Percentiles rank a stretch among this genome's conserved stretches.
Evolutionary conservation across 2,329 filamentous ascomycete species (phyloP).

Genomic region (Trichoderma sp.): DNA sequence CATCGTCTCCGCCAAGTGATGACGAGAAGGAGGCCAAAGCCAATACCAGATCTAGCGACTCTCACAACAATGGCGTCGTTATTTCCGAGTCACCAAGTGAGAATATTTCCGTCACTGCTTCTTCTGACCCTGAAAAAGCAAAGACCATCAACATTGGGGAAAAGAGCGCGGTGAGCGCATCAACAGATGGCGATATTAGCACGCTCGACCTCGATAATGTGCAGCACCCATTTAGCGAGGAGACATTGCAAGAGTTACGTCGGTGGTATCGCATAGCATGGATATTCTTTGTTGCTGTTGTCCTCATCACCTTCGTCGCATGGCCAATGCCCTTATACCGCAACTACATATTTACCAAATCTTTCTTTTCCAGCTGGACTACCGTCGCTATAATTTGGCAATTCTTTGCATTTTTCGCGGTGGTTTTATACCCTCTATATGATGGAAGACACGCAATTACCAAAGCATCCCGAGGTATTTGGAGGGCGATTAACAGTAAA

Average conservation of each 20-base stretch:
- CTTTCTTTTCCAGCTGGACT: slow-evolving; percentile 13
- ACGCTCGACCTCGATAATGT: not conserved
- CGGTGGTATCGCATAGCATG: slow-evolving; percentile 16
- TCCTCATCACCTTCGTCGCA: slow-evolving; percentile 11
- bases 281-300: slow-evolving; percentile 6
- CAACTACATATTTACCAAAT: slow-evolving; percentile 13
- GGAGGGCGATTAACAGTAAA: not conserved
- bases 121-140: not conserved
- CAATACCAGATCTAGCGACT: too few species aligned
- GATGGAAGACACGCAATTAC: slow-evolving; percentile 10
- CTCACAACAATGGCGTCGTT: not conserved
- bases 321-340: slow-evolving; percentile 17
- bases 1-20: not conserved
- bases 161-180: not conserved
- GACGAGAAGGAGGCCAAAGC: not conserved
- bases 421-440: slow-evolving; percentile 1
- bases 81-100: not conserved
- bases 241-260: not conserved
- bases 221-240: slow-evolving; percentile 5
- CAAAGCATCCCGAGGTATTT: slow-evolving; percentile 4
- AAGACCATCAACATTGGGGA: not conserved
- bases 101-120: not conserved
- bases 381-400: slow-evolving; percentile 16
- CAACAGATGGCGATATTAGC: not conserved
- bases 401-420: slow-evolving; percentile 12